Percentiles rank a stretch among this genome's conserved stretches.
Conservation (phyloP, 768 basidiomycete genomes). For the Suillus lakei region DNA sequence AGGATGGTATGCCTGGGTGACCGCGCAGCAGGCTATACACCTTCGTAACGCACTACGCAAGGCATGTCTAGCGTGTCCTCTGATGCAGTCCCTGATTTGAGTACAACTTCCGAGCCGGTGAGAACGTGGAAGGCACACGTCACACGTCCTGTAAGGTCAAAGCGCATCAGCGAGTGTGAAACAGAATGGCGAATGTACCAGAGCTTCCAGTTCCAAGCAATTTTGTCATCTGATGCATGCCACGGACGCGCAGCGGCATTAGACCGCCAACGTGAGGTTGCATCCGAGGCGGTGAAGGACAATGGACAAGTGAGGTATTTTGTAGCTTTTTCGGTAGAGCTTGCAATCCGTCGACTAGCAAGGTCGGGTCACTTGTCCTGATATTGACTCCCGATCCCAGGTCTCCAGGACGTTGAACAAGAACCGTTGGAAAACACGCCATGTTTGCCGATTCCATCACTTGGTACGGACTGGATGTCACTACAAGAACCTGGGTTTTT, state of each 20-base stretch:
- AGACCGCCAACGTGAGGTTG: neutral
- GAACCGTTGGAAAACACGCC: neutral
- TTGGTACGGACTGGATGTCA: neutral
- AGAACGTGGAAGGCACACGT: constrained; percentile 13
- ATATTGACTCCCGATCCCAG: constrained; percentile 7
- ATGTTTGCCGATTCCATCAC: constrained; percentile 6
- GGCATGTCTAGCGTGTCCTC: neutral
- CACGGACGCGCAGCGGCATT: neutral
- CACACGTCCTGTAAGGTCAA: constrained; percentile 11
- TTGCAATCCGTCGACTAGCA: neutral
- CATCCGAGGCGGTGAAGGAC: neutral
- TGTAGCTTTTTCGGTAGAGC: neutral
- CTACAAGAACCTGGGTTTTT: constrained; percentile 2
- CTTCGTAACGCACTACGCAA: constrained; percentile 18
- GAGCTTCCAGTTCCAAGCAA: constrained; percentile 1
- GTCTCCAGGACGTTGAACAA: neutral
- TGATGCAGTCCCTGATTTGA: constrained; percentile 14
- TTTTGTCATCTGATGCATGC: neutral
- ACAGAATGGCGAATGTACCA: neutral
- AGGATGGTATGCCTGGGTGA: constrained; percentile 15
- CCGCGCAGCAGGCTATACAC: constrained; percentile 22
- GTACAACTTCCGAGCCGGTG: constrained; percentile 17
- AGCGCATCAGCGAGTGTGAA: neutral
- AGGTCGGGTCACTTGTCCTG: constrained; percentile 1
- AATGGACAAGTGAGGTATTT: neutral